phyloP scores from a whole-genome alignment of 352 stramenopile genomes.

The Elongisporangium undulatum region DNA sequence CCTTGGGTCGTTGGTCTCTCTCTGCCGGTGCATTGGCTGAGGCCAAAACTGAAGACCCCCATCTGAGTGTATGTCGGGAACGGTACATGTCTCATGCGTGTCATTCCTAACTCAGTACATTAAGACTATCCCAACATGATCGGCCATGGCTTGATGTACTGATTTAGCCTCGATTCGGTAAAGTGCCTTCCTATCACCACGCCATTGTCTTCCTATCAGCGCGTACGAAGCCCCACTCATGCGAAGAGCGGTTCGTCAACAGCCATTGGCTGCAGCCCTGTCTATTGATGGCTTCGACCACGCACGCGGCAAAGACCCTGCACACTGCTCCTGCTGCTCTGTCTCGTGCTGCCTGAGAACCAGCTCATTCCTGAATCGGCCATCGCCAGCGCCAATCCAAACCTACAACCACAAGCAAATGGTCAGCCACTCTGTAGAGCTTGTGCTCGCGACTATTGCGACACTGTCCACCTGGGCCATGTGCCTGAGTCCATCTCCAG shows the following conservation, averaged over 20 bases:
- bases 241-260: neutral
- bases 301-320: too few relatives aligned
- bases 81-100: too few relatives aligned
- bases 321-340: too few relatives aligned
- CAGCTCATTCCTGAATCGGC: neutral
- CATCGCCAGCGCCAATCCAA: neutral
- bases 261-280: neutral
- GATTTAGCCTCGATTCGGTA: too few relatives aligned
- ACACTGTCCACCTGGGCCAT: constrained; percentile 4
- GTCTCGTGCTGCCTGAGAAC: too few relatives aligned
- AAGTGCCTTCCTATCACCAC: neutral
- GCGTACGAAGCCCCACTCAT: neutral
- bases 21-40: too few relatives aligned
- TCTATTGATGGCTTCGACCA: neutral
- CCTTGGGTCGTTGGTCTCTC: too few relatives aligned
- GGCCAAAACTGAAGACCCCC: too few relatives aligned
- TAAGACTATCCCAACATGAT: too few relatives aligned
- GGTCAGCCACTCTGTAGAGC: neutral
- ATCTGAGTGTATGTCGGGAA: too few relatives aligned
- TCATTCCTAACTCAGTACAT: too few relatives aligned
- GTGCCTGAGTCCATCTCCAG: constrained; percentile 16
- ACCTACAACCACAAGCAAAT: neutral
- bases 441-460: constrained; percentile 1
- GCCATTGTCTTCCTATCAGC: neutral
- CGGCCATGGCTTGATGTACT: too few relatives aligned